phyloP scores from a whole-genome alignment of 768 basidiomycete species.

The Mycena belliarum region DNA sequence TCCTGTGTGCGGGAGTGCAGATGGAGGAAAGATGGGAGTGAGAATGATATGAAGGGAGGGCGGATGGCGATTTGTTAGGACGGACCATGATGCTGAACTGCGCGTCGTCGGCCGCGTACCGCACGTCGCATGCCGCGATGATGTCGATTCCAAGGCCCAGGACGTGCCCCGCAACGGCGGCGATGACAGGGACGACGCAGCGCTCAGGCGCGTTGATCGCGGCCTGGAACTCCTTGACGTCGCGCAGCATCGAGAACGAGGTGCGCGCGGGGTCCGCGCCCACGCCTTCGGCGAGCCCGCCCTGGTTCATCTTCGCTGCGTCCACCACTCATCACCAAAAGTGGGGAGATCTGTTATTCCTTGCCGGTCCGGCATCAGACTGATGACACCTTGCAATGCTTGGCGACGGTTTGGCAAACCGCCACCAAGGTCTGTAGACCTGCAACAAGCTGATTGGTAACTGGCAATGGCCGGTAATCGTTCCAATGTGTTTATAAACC shows the following conservation, averaged over 20 bases:
- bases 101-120: conserved; percentile 49
- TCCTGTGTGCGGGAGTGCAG: conserved; percentile 52
- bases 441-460: too few species aligned
- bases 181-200: conserved; percentile 62
- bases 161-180: conserved; percentile 57
- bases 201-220: conserved; percentile 54
- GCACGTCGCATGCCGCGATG: conserved; percentile 56
- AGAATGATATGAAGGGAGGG: not conserved
- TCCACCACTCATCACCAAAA: too few species aligned
- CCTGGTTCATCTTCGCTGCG: conserved; percentile 12
- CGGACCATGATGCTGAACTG: conserved; percentile 58
- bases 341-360: too few species aligned
- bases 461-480: too few species aligned
- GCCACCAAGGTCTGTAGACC: too few species aligned
- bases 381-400: too few species aligned
- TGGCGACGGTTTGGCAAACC: too few species aligned
- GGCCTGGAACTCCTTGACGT: conserved; percentile 50
- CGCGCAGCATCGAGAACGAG: conserved; percentile 35
- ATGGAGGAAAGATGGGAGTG: not conserved
- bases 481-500: too few species aligned
- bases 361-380: too few species aligned
- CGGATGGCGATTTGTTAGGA: not conserved
- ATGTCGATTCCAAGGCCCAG: conserved; percentile 65
- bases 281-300: not conserved
- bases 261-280: conserved; percentile 39